phyloP scores from a whole-genome alignment of 108 stramenopile species.

The Discostella stelligeroides region DNA sequence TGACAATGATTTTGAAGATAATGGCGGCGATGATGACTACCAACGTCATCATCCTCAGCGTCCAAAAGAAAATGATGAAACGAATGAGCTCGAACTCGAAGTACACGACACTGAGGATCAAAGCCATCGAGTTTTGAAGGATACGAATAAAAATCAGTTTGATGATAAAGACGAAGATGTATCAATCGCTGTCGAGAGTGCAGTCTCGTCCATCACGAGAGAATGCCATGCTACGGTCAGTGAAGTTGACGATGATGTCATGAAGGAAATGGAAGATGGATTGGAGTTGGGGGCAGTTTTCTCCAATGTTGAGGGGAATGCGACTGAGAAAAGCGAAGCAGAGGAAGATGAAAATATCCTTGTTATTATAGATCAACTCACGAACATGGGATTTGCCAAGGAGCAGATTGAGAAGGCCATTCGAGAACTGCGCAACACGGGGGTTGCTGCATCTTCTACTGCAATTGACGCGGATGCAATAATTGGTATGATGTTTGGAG shows the following conservation, averaged over 20 bases:
- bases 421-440: slow-evolving; percentile 3
- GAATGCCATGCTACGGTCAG: slow-evolving; percentile 4
- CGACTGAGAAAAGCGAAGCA: not conserved
- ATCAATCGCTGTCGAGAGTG: slow-evolving; percentile 3
- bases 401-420: slow-evolving; percentile 9
- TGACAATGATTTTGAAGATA: not conserved
- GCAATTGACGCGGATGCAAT: slow-evolving; percentile 1
- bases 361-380: not conserved
- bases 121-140: not conserved
- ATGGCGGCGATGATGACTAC: not conserved
- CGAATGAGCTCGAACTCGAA: not conserved
- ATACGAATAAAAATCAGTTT: not conserved
- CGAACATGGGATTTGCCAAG: slow-evolving; percentile 14
- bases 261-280: not conserved
- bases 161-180: not conserved
- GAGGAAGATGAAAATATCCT: not conserved
- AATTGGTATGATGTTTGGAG: slow-evolving; percentile 6
- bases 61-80: not conserved
- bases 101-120: not conserved
- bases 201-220: slow-evolving; percentile 17
- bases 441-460: not conserved
- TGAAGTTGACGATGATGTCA: not conserved
- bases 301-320: not conserved
- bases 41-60: no score
- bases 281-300: not conserved